A percentile compares a stretch with the other conserved stretches of the same genome.
phyloP scores from a whole-genome alignment of 345 rosid species.

The Sonneratia caseolaris region DNA sequence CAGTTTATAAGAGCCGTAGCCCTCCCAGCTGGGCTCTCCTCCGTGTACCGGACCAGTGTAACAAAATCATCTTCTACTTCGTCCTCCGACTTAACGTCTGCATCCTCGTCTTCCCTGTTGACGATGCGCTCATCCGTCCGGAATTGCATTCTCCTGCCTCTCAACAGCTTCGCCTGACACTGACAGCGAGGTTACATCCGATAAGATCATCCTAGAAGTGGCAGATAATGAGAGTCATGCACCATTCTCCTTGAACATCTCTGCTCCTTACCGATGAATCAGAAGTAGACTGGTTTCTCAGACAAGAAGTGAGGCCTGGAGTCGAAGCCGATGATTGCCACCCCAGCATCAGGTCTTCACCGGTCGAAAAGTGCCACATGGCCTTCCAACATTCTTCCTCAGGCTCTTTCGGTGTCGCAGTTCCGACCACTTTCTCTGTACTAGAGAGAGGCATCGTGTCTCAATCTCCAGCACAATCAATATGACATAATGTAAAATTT shows the following conservation, averaged over 20 bases:
- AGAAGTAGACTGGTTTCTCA: slow-evolving; percentile 26
- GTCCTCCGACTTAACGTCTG: slow-evolving; percentile 18
- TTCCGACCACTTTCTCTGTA: slow-evolving; percentile 84
- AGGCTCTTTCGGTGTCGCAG: slow-evolving; percentile 60
- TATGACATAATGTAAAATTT: neutral
- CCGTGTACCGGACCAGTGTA: slow-evolving; percentile 50
- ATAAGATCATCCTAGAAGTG: neutral
- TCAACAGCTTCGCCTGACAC: slow-evolving; percentile 44
- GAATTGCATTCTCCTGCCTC: slow-evolving; percentile 63
- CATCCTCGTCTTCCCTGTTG: slow-evolving; percentile 3
- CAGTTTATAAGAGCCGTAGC: slow-evolving; percentile 78
- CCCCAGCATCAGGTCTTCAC: slow-evolving; percentile 50
- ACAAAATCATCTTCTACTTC: slow-evolving; percentile 32
- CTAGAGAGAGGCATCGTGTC: slow-evolving; percentile 32
- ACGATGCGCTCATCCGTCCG: slow-evolving; percentile 11
- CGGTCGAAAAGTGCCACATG: slow-evolving; percentile 72
- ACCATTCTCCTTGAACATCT: neutral
- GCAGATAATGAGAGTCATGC: neutral
- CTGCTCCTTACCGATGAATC: slow-evolving; percentile 34
- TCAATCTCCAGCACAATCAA: neutral
- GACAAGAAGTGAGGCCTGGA: slow-evolving; percentile 24
- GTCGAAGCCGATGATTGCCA: slow-evolving; percentile 35
- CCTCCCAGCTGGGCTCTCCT: slow-evolving; percentile 51
- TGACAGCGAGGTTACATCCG: slow-evolving; percentile 7
- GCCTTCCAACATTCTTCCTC: slow-evolving; percentile 46